phyloP scores from a whole-genome alignment of 1,284 basidiomycete species.

The Bondarzewia mesenterica region DNA sequence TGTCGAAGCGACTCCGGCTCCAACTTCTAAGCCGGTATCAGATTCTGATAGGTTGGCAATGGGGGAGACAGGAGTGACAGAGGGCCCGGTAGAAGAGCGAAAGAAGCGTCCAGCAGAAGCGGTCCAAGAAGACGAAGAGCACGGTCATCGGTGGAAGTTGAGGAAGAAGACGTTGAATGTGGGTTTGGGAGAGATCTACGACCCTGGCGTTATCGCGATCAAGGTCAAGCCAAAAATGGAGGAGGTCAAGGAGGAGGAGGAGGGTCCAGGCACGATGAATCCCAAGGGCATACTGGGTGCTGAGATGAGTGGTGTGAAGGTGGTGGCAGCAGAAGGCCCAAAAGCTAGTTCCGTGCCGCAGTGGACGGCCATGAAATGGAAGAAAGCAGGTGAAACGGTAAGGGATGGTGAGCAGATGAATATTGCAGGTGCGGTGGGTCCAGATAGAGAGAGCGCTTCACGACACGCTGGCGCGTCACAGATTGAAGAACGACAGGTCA shows the following conservation, averaged over 20 bases:
- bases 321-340: neutral
- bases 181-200: conserved; percentile 65
- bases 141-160: conserved; percentile 56
- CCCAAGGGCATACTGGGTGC: neutral
- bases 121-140: conserved; percentile 38
- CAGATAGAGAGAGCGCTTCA: neutral
- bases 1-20: conserved; percentile 35
- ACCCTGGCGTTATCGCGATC: conserved; percentile 57
- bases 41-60: conserved; percentile 13
- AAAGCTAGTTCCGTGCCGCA: conserved; percentile 19
- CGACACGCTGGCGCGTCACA: conserved; percentile 5
- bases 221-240: conserved; percentile 50
- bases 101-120: conserved; percentile 25
- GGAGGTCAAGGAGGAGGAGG: conserved; percentile 11
- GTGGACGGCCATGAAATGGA: conserved; percentile 33
- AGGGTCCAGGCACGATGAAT: neutral
- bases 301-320: neutral
- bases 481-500: too few relatives aligned
- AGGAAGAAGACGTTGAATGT: conserved; percentile 45
- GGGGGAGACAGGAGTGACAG: neutral
- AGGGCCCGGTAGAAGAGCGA: conserved; percentile 13
- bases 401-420: neutral
- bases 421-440: neutral
- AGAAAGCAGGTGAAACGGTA: conserved; percentile 20
- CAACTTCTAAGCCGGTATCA: conserved; percentile 18